Base-by-base conservation (phyloP, 257 asterid genomes). In the Misopates orontium region DNA sequence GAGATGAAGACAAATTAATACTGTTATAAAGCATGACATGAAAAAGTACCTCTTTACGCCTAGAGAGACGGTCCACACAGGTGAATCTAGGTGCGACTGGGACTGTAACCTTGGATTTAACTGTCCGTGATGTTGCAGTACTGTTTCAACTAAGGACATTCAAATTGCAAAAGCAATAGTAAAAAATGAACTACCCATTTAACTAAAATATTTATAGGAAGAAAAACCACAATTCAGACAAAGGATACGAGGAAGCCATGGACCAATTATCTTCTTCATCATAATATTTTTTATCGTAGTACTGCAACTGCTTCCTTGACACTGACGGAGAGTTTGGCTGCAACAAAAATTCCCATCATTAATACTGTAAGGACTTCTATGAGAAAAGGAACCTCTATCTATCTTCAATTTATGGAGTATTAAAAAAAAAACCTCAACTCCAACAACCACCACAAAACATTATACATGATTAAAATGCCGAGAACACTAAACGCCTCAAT, bases 221-320 rank as follows among this genome's bases (percentile, higher is more conserved):
- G 62, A 14, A 32, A 48, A 67, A 62, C 40, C 21, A 32, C 36
- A 39, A 70, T 10, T 5, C 45, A 67, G 45, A 67, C 16, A 42
- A 17, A 81, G 95, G 95, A 86, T 89, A 89, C 95, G 95, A 86
- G 70, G 96, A 86, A 66, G 95, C 95, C 82, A 89, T 44, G 36
- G 95, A 89, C 77, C 79, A 78, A 78, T 81, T 86, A 75, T 89
- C 96, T 54, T 89, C 93, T 64, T 89, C 91, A 23, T 81, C 90
- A 20, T 75, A 73, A 77, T 74, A 76, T 61, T 48, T 76, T 67
- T 73, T 78, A 66, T 54, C 80, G 51, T 69, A 56, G 66, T 82
- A 62, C 65, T 67, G 77, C 64, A 24, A 60, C 66, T 69, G 74
- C 79, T 82, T 79, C 77, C 73, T 77, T 51, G 85, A 77, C 54